Base-by-base conservation (phyloP, 2,329 filamentous ascomycete species). In the Fusarium sp. region DNA sequence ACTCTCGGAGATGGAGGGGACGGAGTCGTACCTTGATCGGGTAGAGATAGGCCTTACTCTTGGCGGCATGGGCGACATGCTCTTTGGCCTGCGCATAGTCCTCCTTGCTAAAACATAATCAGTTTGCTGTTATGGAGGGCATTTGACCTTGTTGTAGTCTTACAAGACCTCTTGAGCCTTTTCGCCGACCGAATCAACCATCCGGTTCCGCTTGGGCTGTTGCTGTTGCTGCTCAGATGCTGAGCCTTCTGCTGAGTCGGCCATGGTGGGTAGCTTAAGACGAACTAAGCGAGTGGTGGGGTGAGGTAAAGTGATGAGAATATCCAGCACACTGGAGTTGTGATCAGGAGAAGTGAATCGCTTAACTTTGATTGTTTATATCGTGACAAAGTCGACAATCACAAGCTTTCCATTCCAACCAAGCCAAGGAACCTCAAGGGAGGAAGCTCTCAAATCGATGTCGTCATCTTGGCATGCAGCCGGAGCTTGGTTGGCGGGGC, bases 1-100 rank as follows among this genome's bases (percentile, higher is more conserved):
- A 12, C 53, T 62, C 10, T 17, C 17, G 40, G 35, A 51, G 35
- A 35, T 46, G 49, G 42, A 42, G 66, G 44, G 27, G 35, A n/a
- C 29, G 57, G 40, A 22, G 51, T 62, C 69, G 35, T 80, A 88
- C 87, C 85, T 89, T 95, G 83, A 98, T 87, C 29, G 96, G 96
- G 83, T 98, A 98, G 72, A 97, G 83, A 80, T 96, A 98, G 27
- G 95, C 90, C 58, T 91, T 90, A 72, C 94, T 97, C 76, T 87
- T 90, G 60, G 91, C 89, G 35, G 94, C 93, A 78, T 94, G 90
- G 44, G 87, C 83, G 46, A 94, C 87, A 40, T 95, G 85, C 17
- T 83, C 82, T 74, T 86, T 90, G 64, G 93, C 89, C 72, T 91
- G 90, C 69, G 89, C 87, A 65, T 92, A 91, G 79, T 98, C 95